phyloP scores from a whole-genome alignment of 768 basidiomycete species.

The Mycena indigotica region DNA sequence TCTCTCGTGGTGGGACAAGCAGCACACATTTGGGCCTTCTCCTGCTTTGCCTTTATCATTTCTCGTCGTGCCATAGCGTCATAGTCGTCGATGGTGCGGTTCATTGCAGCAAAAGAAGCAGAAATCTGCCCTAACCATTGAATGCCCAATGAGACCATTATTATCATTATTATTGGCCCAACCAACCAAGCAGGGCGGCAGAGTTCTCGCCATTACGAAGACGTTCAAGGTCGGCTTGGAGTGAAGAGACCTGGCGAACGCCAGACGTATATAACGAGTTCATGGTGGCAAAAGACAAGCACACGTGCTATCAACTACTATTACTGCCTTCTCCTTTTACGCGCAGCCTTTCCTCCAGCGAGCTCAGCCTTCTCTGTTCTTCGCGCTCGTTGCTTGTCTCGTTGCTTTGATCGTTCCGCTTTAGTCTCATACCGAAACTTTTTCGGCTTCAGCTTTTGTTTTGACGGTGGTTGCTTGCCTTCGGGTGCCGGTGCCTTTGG shows the following conservation, averaged over 20 bases:
- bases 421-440: slow-evolving; percentile 74
- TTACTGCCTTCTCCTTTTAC: slow-evolving; percentile 33
- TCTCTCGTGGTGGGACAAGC: background rate
- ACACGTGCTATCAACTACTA: background rate
- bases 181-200: slow-evolving; percentile 80
- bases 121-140: slow-evolving; percentile 90
- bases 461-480: too few relatives aligned
- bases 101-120: slow-evolving; percentile 93
- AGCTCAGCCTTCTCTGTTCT: slow-evolving; percentile 72
- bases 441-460: slow-evolving; percentile 35
- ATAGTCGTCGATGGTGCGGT: slow-evolving; percentile 94
- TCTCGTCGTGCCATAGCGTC: slow-evolving; percentile 96
- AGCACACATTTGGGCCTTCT: slow-evolving; percentile 88
- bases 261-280: slow-evolving; percentile 95
- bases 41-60: slow-evolving; percentile 94
- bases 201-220: slow-evolving; percentile 81
- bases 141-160: slow-evolving; percentile 25
- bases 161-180: slow-evolving; percentile 1
- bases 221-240: slow-evolving; percentile 84
- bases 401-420: slow-evolving; percentile 61
- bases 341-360: slow-evolving; percentile 64
- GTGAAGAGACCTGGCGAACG: slow-evolving; percentile 85
- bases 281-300: slow-evolving; percentile 50
- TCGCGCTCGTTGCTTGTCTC: slow-evolving; percentile 62
- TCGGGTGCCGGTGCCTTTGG: slow-evolving; percentile 14